A percentile compares a stretch with the other conserved stretches of the same genome.
phyloP scores from a whole-genome alignment of 2,329 filamentous ascomycete genomes.

The Acephala macrosclerotiorum region DNA sequence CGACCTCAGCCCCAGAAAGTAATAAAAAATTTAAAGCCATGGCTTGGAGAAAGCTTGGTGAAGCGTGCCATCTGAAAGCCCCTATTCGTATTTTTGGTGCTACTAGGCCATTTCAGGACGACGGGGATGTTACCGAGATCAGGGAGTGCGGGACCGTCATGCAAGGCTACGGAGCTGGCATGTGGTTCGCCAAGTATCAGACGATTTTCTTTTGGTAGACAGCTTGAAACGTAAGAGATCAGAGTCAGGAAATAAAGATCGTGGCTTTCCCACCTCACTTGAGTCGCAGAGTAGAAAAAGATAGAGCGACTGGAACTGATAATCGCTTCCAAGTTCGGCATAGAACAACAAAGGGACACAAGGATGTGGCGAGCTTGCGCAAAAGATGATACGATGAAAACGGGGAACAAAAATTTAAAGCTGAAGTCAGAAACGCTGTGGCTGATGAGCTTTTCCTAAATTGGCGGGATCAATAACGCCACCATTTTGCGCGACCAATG shows the following conservation, averaged over 20 bases:
- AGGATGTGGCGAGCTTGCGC: too few relatives aligned
- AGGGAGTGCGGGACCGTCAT: neutral
- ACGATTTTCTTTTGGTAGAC: neutral
- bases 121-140: neutral
- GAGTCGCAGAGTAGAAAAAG: neutral
- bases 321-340: neutral
- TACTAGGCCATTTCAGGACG: neutral
- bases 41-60: neutral
- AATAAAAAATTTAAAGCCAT: slow-evolving; percentile 4
- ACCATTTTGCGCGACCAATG: neutral
- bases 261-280: neutral
- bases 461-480: neutral
- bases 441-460: neutral
- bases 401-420: too few relatives aligned
- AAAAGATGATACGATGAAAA: too few relatives aligned
- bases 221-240: neutral
- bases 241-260: neutral
- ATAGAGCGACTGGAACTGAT: neutral
- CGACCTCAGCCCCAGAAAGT: neutral
- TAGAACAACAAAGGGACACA: too few relatives aligned
- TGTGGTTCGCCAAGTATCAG: slow-evolving; percentile 9
- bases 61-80: neutral
- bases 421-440: neutral
- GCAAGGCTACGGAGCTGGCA: neutral
- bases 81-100: neutral